Evolutionary conservation across 108 stramenopile species (phyloP), one percentile per base, ranked within the genome.

Genomic region (Nitzschia sp.): DNA sequence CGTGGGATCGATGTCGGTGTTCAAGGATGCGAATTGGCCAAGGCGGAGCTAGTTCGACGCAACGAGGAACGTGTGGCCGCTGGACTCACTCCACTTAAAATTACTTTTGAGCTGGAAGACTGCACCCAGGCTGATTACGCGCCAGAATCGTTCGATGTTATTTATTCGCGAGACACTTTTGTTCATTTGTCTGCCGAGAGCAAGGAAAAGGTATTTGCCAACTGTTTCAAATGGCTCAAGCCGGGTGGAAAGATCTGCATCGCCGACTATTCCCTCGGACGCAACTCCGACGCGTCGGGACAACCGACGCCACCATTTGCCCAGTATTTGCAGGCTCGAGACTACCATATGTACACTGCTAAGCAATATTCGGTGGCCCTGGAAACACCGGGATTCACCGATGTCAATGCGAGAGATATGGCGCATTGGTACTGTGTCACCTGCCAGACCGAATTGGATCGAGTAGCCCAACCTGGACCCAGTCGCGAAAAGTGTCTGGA

Each of bases 191-290:
- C 22, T 35, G 28, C 26, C 9, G 54, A 55, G 2, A 34, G 29
- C 23, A 68, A 68, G 54, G 22, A 16, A 11, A 9, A 38, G 15
- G 30, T 68, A 1, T 69, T 69, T 35, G 17, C 36, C 8, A 58
- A 59, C 13, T 59, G 64, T 31, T 34, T 47, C n/a, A 48, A 45
- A n/a, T 68, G 66, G 66, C 38, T 68, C 26, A 68, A 54, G 33
- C 66, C 66, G 28, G 66, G 66, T 3, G 66, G 66, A 21, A 68
- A 55, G 66, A 21, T 68, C 13, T 56, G 66, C 27, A 68, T 68
- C 44, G 16, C 26, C 1, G 66, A 56, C 36, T 68, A 56, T 28
- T 68, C 26, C 17, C 54, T 68, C 2, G 54, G 53, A 56, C 60
- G 31, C 15, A 62, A 46, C 1, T 62, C 60, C 13, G n/a, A 45